A percentile compares a stretch with the other conserved stretches of the same genome.
Evolutionary conservation across 2,329 filamentous ascomycete genomes (phyloP).

Genomic region (Pseudonectria foliicola): DNA sequence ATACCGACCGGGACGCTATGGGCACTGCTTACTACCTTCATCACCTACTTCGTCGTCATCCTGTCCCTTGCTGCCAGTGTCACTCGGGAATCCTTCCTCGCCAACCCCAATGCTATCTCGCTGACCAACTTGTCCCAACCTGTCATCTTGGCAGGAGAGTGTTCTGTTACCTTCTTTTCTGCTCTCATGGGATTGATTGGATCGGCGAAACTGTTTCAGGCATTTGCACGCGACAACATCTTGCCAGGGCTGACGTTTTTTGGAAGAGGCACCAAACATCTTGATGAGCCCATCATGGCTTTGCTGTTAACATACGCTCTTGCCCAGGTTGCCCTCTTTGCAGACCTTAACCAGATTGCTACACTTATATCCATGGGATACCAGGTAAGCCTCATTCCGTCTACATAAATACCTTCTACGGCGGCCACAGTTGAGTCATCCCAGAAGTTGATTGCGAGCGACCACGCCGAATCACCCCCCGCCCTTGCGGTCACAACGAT

Average conservation of each 20-base stretch:
- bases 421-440: too few relatives aligned
- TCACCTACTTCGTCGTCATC: conserved; percentile 69
- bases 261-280: conserved; percentile 61
- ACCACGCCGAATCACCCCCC: too few relatives aligned
- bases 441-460: not conserved
- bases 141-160: conserved; percentile 72
- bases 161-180: conserved; percentile 77
- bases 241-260: conserved; percentile 71
- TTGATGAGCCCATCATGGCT: conserved; percentile 69
- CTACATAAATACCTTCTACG: too few relatives aligned
- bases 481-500: too few relatives aligned
- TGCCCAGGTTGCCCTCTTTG: conserved; percentile 72
- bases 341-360: conserved; percentile 81
- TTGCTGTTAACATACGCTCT: conserved; percentile 69
- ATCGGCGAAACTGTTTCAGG: conserved; percentile 77
- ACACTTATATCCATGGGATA: conserved; percentile 89
- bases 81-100: conserved; percentile 65
- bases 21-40: conserved; percentile 68
- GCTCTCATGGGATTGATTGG: conserved; percentile 82
- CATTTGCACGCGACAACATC: conserved; percentile 70
- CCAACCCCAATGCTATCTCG: conserved; percentile 72
- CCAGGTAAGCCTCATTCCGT: conserved; percentile 41
- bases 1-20: conserved; percentile 80
- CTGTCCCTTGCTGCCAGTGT: conserved; percentile 71
- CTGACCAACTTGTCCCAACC: conserved; percentile 69